A percentile compares a stretch with the other conserved stretches of the same genome.
These are phyloP conservation scores for Mitragyna speciosa DNA, from an alignment of 257 asterid species.

Conservation along the genomic window DNA sequence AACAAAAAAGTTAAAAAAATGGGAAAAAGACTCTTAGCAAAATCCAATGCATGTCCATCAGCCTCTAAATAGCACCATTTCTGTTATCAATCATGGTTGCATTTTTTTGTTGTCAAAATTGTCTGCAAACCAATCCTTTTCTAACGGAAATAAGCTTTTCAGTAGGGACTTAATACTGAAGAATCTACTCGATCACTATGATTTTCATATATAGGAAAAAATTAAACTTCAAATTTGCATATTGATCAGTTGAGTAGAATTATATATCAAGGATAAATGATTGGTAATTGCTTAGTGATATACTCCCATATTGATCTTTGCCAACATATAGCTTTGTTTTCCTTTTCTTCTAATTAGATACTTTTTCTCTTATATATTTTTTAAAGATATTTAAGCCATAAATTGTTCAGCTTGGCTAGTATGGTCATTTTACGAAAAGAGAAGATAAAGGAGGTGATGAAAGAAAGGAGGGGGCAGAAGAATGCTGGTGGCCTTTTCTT, in stretches of 20 bases:
- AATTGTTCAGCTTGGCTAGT: constrained; percentile 5
- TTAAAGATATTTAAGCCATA: neutral
- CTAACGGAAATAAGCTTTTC: neutral
- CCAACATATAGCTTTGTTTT: neutral
- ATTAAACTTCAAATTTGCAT: neutral
- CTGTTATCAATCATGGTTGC: neutral
- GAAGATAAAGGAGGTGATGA: constrained; percentile 14
- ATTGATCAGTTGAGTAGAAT: neutral
- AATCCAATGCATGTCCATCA: neutral
- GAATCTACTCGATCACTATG: neutral
- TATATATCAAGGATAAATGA: neutral
- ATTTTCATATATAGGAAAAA: neutral
- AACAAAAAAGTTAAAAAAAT: neutral
- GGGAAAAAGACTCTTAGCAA: neutral
- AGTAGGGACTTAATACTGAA: neutral
- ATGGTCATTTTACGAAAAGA: constrained; percentile 11
- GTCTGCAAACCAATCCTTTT: neutral
- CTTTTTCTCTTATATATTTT: neutral
- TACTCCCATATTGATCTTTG: no score
- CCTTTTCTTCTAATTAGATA: neutral
- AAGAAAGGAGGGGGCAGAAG: constrained; percentile 15
- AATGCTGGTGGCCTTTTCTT: constrained; percentile 29
- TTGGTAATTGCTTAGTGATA: neutral
- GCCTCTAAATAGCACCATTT: neutral
- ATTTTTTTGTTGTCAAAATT: neutral